Evolutionary conservation across 2,329 filamentous ascomycete species (phyloP).

Genomic region (Pseudogymnoascus sp.): DNA sequence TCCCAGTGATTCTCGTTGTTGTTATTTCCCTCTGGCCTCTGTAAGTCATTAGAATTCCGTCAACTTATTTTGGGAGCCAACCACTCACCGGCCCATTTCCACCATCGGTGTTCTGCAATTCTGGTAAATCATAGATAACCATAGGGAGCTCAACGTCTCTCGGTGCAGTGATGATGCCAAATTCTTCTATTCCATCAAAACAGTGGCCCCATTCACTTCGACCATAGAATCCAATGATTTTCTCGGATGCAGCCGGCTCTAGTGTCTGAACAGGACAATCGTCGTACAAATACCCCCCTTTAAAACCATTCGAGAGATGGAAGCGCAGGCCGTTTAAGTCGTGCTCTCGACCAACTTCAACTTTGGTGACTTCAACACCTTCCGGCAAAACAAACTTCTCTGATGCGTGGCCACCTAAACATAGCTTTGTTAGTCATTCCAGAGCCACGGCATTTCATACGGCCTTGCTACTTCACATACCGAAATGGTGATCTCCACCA

Average conservation of each 20-base stretch:
- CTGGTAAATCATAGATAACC: constrained; percentile 34
- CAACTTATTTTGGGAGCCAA: not conserved
- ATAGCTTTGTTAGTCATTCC: not conserved
- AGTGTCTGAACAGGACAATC: constrained; percentile 8
- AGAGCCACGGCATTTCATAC: not conserved
- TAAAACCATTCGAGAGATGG: constrained; percentile 26
- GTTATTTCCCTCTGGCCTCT: not conserved
- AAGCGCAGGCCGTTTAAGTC: constrained; percentile 27
- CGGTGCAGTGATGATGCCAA: constrained; percentile 42
- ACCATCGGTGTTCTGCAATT: constrained; percentile 32
- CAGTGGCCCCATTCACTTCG: constrained; percentile 25
- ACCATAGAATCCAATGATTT: constrained; percentile 42
- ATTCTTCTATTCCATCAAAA: constrained; percentile 30
- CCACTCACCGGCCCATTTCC: constrained; percentile 11
- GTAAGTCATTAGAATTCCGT: not conserved
- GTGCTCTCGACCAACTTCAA: constrained; percentile 24
- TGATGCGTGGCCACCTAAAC: constrained; percentile 23
- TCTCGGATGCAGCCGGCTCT: constrained; percentile 30
- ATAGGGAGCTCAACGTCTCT: constrained; percentile 34
- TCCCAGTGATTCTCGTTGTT: not conserved
- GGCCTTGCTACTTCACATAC: not conserved
- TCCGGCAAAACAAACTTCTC: constrained; percentile 24
- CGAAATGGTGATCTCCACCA: constrained; percentile 11
- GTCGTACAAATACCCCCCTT: constrained; percentile 27
- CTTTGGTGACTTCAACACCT: constrained; percentile 26